Conservation (phyloP, 257 asterid genomes). For the Petunia axillaris region DNA sequence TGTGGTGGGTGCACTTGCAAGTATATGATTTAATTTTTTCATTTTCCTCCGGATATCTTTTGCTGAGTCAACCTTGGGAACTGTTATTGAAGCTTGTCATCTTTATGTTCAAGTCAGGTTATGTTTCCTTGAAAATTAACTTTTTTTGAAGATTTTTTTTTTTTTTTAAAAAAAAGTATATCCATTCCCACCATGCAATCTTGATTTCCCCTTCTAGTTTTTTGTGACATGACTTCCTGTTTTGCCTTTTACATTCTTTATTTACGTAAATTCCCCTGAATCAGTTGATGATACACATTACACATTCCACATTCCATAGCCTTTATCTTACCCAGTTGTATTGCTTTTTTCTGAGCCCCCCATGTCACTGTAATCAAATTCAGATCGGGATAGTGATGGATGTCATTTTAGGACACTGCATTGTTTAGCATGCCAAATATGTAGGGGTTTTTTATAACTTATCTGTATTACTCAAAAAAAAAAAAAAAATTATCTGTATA, state of each 20-base stretch:
- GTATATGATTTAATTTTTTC: not conserved
- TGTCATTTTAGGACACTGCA: conserved; percentile 2
- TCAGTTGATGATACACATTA: not conserved
- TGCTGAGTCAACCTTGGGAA: conserved; percentile 13
- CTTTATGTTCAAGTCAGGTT: not conserved
- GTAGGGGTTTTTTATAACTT: not conserved
- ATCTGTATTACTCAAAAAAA: too few relatives aligned
- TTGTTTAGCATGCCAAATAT: conserved; percentile 19
- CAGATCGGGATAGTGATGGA: not conserved
- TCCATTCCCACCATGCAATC: not conserved
- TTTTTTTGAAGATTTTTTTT: not conserved
- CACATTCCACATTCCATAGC: not conserved
- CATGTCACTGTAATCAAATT: not conserved
- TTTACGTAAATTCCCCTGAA: conserved; percentile 5
- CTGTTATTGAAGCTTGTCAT: conserved; percentile 5
- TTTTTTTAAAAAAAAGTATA: not conserved
- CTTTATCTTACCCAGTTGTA: not conserved
- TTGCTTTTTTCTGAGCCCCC: not conserved
- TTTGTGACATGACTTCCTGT: not conserved
- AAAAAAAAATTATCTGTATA: not conserved
- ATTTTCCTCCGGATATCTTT: conserved; percentile 7
- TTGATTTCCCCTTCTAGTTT: not conserved
- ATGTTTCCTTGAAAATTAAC: not conserved
- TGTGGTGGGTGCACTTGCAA: conserved; percentile 13
- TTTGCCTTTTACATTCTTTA: conserved; percentile 5